These are phyloP conservation scores for Lanmaoa rubissima DNA, from an alignment of 768 basidiomycete genomes.

Conservation along the genomic window DNA sequence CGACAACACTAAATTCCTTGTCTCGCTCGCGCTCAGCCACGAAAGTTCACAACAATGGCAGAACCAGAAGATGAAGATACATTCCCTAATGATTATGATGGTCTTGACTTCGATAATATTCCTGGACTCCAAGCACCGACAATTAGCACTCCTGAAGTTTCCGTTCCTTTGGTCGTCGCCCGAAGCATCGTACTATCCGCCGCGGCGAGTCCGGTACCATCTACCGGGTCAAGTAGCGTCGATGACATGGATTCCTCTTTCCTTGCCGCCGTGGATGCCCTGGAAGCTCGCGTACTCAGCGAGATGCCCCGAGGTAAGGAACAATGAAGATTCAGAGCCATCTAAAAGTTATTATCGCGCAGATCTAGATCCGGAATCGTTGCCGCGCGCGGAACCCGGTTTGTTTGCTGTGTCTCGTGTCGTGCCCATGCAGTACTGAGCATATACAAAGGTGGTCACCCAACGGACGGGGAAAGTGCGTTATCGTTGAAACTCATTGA, in stretches of 20 bases:
- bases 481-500: background rate
- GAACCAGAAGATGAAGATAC: slow-evolving; percentile 41
- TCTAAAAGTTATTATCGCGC: background rate
- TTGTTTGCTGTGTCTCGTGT: background rate
- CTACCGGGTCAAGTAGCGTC: background rate
- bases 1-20: background rate
- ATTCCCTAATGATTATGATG: slow-evolving; percentile 56
- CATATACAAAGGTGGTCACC: slow-evolving; percentile 6
- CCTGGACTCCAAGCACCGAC: slow-evolving; percentile 30
- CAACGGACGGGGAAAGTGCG: slow-evolving; percentile 5
- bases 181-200: background rate
- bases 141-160: background rate
- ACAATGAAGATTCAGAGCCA: background rate
- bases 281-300: slow-evolving; percentile 39
- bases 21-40: background rate
- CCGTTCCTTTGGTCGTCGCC: background rate
- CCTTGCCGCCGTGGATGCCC: slow-evolving; percentile 41
- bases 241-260: slow-evolving; percentile 28
- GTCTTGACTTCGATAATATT: slow-evolving; percentile 43
- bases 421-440: background rate
- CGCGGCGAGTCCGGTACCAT: slow-evolving; percentile 13
- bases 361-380: background rate
- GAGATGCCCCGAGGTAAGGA: slow-evolving; percentile 12
- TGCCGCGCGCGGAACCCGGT: background rate
- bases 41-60: slow-evolving; percentile 20